phyloP scores from a whole-genome alignment of 129 eudicot species.

The Calendula officinalis region DNA sequence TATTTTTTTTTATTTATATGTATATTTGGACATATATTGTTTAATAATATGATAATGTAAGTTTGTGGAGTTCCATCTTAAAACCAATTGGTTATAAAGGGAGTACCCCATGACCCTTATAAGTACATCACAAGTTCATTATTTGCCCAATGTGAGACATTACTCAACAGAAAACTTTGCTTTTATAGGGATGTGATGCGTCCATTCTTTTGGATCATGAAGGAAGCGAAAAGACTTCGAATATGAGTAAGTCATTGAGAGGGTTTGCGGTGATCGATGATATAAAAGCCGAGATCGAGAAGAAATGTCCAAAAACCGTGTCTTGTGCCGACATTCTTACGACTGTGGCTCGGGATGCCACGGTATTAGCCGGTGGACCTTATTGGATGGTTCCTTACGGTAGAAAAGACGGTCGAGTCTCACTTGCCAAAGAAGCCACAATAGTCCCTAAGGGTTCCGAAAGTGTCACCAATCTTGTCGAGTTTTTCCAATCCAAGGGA shows the following conservation, averaged over 20 bases:
- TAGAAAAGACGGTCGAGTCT: conserved; percentile 69
- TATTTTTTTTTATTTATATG: too few species aligned
- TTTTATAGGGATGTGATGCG: conserved; percentile 76
- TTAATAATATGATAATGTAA: too few species aligned
- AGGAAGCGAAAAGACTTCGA: conserved; percentile 67
- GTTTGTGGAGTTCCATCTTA: too few species aligned
- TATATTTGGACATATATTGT: neutral
- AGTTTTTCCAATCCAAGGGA: conserved; percentile 83
- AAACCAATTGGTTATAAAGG: too few species aligned
- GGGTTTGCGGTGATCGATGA: conserved; percentile 78
- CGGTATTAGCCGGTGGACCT: conserved; percentile 58
- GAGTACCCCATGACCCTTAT: too few species aligned
- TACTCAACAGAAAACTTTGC: neutral
- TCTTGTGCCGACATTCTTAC: conserved; percentile 88
- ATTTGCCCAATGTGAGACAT: too few species aligned
- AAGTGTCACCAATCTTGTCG: conserved; percentile 59
- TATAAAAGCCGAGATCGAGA: conserved; percentile 70
- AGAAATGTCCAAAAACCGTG: conserved; percentile 64
- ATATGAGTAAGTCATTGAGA: conserved; percentile 65
- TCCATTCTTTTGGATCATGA: conserved; percentile 64
- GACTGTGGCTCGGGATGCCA: conserved; percentile 76
- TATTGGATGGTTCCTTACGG: conserved; percentile 77
- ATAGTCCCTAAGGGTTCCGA: conserved; percentile 68
- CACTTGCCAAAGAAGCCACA: conserved; percentile 58
- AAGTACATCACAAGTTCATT: too few species aligned